Percentiles rank a stretch among this genome's conserved stretches.
phyloP scores from a whole-genome alignment of 129 eudicot genomes.

The Dittrichia graveolens region DNA sequence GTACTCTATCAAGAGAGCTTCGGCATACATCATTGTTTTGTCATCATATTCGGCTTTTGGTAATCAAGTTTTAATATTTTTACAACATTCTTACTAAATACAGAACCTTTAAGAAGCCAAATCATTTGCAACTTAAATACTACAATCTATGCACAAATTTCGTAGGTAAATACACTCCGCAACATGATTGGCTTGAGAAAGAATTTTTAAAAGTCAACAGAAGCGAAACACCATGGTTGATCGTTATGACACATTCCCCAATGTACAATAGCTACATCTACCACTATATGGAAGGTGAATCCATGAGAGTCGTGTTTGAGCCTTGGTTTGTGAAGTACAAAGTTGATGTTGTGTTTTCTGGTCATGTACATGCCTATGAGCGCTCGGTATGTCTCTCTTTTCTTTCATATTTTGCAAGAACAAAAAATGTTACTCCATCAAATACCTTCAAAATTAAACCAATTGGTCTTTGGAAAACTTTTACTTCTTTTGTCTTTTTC shows the following conservation, averaged over 20 bases:
- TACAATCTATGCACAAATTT: background rate
- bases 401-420: background rate
- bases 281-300: conserved; percentile 75
- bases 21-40: conserved; percentile 63
- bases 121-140: background rate
- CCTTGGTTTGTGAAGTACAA: conserved; percentile 60
- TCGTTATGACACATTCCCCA: conserved; percentile 62
- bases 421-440: too few species aligned
- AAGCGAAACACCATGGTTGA: conserved; percentile 71
- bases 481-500: too few species aligned
- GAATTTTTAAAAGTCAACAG: conserved; percentile 57
- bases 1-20: conserved; percentile 73
- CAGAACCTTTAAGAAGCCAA: background rate
- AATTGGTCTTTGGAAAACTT: too few species aligned
- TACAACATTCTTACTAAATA: background rate
- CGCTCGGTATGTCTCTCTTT: conserved; percentile 47
- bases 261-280: conserved; percentile 63
- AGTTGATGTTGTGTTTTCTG: conserved; percentile 67
- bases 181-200: conserved; percentile 49
- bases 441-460: too few species aligned
- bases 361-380: conserved; percentile 81
- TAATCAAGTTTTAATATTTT: conserved; percentile 1
- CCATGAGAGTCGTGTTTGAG: conserved; percentile 63
- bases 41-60: conserved; percentile 67
- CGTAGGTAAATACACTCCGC: conserved; percentile 63